Base-by-base conservation (phyloP, 139 green algal genomes). In the Coelastrella sp. region DNA sequence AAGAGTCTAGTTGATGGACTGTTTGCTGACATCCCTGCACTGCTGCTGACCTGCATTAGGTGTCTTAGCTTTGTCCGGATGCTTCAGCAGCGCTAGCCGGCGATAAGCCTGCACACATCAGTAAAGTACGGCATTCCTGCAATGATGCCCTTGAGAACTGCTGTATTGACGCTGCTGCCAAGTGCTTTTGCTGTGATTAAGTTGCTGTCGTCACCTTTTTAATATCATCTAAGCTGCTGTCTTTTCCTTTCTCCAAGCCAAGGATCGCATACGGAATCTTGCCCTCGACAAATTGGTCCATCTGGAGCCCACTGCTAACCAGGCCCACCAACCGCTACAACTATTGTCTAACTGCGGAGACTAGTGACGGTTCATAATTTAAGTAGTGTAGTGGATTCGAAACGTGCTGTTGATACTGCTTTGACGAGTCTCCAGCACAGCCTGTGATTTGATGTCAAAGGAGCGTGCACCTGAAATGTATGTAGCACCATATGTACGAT, bases 41-140 rank as follows among this genome's bases (percentile, higher is more conserved):
- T 24, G 49, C 35, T 4, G 27, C 61, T 7, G 9, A 94, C 92
- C 93, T 86, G 93, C 94, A 61, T 94, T 94, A 4, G 93, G 92
- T 94, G 85, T 88, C 49, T 73, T 87, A 85, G 89, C 94, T 82
- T 98, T 98, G 90, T 98, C 96, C 5, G 96, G 96, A 81, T 98
- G 96, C 93, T 96, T 97, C 6, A 92, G 66, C 12, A 98, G 91
- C 0, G 96, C 96, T 8, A 97, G 82, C 25, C 90, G 92, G 19
- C 95, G 91, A 79, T 96, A 98, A 6, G 95, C 95, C 95, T 97
- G 92, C 90, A 87, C 10, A 82, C 49, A n/a, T 17, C 68, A 60
- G 58, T 58, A 82, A 14, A 70, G 63, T 17, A 70, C 1, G 35
- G 35, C 35, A 3, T 1, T 49, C 35, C 35, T 49, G 35, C 35